These are phyloP conservation scores for Aspergillus haitiensis DNA, from an alignment of 495 filamentous ascomycete genomes.

Conservation along the genomic window DNA sequence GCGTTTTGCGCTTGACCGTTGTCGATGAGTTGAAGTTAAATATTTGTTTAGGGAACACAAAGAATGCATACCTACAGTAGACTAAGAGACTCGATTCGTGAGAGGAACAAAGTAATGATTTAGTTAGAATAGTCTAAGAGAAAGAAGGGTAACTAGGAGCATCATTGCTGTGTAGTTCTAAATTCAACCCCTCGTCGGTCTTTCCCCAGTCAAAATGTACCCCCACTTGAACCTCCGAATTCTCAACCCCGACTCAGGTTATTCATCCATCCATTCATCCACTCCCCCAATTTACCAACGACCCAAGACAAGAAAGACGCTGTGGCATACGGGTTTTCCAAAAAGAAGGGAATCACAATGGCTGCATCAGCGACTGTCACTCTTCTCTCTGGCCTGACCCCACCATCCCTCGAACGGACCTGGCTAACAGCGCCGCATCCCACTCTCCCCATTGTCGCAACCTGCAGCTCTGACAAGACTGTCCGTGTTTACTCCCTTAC, in stretches of 20 bases:
- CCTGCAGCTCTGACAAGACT: conserved; percentile 79
- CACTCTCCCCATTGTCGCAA: conserved; percentile 82
- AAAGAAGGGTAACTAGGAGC: too few relatives aligned
- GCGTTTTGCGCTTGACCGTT: too few relatives aligned
- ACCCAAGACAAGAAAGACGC: neutral
- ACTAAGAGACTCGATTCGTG: too few relatives aligned
- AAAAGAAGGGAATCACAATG: conserved; percentile 9
- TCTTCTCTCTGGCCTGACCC: conserved; percentile 44
- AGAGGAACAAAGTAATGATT: too few relatives aligned
- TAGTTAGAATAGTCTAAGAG: too few relatives aligned
- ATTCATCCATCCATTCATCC: too few relatives aligned
- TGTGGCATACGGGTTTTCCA: neutral
- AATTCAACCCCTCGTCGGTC: too few relatives aligned
- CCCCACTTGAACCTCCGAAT: too few relatives aligned
- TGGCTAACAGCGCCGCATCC: conserved; percentile 89
- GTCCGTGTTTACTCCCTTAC: conserved; percentile 85
- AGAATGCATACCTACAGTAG: neutral
- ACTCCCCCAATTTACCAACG: too few relatives aligned
- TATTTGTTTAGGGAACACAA: neutral
- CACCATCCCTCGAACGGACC: conserved; percentile 71
- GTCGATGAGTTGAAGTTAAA: too few relatives aligned
- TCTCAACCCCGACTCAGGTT: too few relatives aligned
- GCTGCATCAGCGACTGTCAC: conserved; percentile 11
- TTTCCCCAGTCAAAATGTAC: neutral
- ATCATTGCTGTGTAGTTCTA: too few relatives aligned